Percentiles rank a stretch among this genome's conserved stretches.
Evolutionary conservation across 805 yeast species (phyloP).

Genomic region (Candida sonorensis): DNA sequence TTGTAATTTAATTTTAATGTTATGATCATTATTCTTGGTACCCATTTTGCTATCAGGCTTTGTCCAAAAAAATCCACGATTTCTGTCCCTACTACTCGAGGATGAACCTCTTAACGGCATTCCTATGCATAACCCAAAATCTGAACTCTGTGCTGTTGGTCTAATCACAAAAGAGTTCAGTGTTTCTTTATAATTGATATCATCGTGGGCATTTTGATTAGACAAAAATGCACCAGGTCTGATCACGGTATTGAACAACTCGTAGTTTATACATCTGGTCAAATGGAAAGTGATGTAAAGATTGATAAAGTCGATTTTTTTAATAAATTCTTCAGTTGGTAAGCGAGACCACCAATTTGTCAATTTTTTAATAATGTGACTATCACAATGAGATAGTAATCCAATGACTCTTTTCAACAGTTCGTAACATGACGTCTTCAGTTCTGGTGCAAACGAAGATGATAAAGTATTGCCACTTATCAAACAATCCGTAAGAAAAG

Average conservation of each 20-base stretch:
- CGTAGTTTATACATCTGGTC: slow-evolving; percentile 40
- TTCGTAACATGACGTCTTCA: slow-evolving; percentile 56
- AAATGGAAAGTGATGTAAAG: slow-evolving; percentile 75
- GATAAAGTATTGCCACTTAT: slow-evolving; percentile 21
- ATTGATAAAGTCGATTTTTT: slow-evolving; percentile 62
- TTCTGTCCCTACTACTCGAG: too few relatives aligned
- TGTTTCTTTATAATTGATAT: slow-evolving; percentile 24
- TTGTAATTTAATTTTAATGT: slow-evolving; percentile 38
- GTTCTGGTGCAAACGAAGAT: slow-evolving; percentile 34
- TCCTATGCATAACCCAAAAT: slow-evolving; percentile 19
- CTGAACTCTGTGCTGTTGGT: slow-evolving; percentile 19
- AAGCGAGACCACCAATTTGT: slow-evolving; percentile 48
- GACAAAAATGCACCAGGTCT: slow-evolving; percentile 14
- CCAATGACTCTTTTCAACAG: slow-evolving; percentile 67
- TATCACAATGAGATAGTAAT: slow-evolving; percentile 45
- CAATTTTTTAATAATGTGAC: slow-evolving; percentile 34
- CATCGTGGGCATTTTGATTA: slow-evolving; percentile 16
- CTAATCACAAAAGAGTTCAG: slow-evolving; percentile 19
- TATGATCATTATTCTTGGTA: slow-evolving; percentile 16
- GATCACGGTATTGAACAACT: slow-evolving; percentile 17
- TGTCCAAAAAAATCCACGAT: slow-evolving; percentile 11
- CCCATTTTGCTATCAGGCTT: too few relatives aligned
- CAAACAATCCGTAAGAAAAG: slow-evolving; percentile 47
- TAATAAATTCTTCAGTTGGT: slow-evolving; percentile 35
- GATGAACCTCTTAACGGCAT: slow-evolving; percentile 21